Base-by-base conservation (phyloP, 1,284 basidiomycete species). In the Apiotrichum domesticum region DNA sequence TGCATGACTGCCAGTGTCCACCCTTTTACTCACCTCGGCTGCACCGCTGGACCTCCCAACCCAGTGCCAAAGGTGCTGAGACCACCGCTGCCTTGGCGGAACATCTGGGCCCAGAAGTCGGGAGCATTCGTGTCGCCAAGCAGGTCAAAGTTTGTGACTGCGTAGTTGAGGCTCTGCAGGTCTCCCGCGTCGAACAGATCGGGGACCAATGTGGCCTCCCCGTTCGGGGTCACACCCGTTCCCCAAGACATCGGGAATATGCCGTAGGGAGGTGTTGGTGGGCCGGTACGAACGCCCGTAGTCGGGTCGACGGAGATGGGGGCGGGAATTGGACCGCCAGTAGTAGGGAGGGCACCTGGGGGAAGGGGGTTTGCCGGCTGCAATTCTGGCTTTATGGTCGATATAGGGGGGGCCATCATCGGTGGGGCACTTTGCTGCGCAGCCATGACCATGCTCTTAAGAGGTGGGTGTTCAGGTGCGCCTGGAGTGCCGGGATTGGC, bases 131-230 rank as follows among this genome's bases (percentile, higher is more conserved):
- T 45, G 35, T 58, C 54, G 43, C 59, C 55, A 6, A 62, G 53
- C 52, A 62, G 56, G 61, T 62, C 61, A 49, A 59, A 62, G 52
- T 62, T 62, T 15, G 55, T 58, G 35, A 58, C 57, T 8, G 60
- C 60, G 15, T 52, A 62, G 51, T 58, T 58, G 52, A 62, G 55
- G 50, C 48, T 57, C 32, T 62, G 61, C 35, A 62, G 55, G 46
- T 54, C 51, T 42, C 53, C 50, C 9, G 57, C 45, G 52, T 62
- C 61, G 40, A 62, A 62, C 15, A 58, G 45, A 43, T 58, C 54
- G 54, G 52, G 52, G 21, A 52, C 45, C 29, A 48, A 37, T 11
- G 41, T 57, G 4, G 51, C 44, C 39, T 50, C 43, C 39, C 54
- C 54, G 10, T 51, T 50, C 14, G 46, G 54, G 8, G 55, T 55